Conservation (phyloP, 805 yeast genomes). For the Ogataea nonfermentans region DNA sequence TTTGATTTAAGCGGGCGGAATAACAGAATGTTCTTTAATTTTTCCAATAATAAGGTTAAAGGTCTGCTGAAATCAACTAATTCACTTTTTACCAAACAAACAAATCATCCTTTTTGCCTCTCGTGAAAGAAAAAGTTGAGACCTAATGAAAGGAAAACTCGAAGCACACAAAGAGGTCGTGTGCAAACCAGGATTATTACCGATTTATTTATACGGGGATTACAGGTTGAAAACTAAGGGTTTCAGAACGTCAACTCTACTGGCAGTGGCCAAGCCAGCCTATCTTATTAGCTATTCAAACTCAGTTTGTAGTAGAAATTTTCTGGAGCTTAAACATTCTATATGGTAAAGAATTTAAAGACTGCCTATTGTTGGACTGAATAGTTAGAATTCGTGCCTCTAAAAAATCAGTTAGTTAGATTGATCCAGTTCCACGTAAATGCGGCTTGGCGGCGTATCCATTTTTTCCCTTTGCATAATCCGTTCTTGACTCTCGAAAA, state of each 20-base stretch:
- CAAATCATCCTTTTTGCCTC: conserved; percentile 10
- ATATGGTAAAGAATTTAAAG: no score
- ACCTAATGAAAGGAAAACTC: conserved; percentile 10
- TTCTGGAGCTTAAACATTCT: no score
- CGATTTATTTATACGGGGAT: no score
- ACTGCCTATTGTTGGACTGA: no score
- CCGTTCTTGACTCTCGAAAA: neutral
- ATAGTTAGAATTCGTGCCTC: conserved; percentile 1
- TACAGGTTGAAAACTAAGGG: no score
- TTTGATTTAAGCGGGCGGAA: no score
- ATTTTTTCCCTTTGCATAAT: neutral
- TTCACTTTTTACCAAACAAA: conserved; percentile 9
- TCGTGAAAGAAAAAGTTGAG: conserved; percentile 15
- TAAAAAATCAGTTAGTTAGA: conserved; percentile 1
- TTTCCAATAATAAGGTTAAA: no score
- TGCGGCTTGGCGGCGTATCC: conserved; percentile 3
- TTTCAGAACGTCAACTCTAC: no score
- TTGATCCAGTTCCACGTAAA: neutral
- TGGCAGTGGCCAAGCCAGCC: no score
- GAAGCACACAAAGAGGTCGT: conserved; percentile 1
- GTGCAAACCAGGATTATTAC: neutral
- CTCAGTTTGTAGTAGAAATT: no score
- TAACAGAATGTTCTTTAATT: no score
- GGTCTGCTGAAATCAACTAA: neutral
- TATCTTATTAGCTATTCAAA: no score